phyloP scores from a whole-genome alignment of 768 basidiomycete genomes.

The Chlorophyllum brunneum region DNA sequence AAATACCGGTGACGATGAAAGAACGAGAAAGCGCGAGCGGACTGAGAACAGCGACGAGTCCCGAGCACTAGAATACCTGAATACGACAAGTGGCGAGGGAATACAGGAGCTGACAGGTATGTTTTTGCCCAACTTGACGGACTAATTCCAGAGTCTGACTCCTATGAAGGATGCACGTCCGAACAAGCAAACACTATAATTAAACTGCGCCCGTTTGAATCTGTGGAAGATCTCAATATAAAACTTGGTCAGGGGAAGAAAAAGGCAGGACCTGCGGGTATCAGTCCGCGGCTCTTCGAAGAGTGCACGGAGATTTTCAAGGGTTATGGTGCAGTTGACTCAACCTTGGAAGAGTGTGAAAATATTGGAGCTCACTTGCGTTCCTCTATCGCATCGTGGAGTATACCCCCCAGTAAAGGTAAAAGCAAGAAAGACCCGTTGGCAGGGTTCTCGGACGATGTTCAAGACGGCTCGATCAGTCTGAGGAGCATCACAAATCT shows the following conservation, averaged over 20 bases:
- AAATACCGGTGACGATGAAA: constrained; percentile 45
- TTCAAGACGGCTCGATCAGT: constrained; percentile 62
- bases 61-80: constrained; percentile 66
- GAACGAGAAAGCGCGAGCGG: constrained; percentile 25
- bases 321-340: constrained; percentile 86
- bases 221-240: constrained; percentile 65
- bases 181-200: constrained; percentile 83
- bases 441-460: constrained; percentile 25
- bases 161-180: constrained; percentile 59
- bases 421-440: constrained; percentile 29
- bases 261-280: constrained; percentile 75
- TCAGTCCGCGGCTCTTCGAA: constrained; percentile 88
- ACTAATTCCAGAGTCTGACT: constrained; percentile 5
- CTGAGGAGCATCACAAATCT: constrained; percentile 44
- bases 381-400: constrained; percentile 78
- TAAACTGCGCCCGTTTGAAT: constrained; percentile 74
- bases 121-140: constrained; percentile 16
- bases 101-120: constrained; percentile 75
- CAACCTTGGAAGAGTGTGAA: constrained; percentile 85
- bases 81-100: constrained; percentile 54
- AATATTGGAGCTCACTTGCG: constrained; percentile 73
- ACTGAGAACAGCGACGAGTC: constrained; percentile 38
- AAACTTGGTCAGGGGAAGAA: constrained; percentile 87
- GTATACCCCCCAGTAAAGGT: constrained; percentile 36
- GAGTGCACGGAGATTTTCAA: constrained; percentile 82